A percentile compares a stretch with the other conserved stretches of the same genome.
phyloP scores from a whole-genome alignment of 1,284 basidiomycete species.

The Meira nashicola region DNA sequence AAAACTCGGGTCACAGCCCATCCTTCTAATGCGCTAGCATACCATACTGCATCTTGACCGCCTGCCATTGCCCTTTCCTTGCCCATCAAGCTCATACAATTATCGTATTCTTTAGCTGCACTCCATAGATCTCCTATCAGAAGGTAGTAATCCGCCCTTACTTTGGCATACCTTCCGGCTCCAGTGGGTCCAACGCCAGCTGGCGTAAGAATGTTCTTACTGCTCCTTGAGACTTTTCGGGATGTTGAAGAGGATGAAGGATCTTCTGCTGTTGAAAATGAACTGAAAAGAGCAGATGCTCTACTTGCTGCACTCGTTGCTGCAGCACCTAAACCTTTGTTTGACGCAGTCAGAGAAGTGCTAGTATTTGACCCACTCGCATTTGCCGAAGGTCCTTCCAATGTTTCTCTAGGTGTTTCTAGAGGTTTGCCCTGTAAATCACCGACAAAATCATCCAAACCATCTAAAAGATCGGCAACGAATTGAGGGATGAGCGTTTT shows the following conservation, averaged over 20 bases:
- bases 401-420: constrained; percentile 50
- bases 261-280: constrained; percentile 19
- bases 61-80: constrained; percentile 50
- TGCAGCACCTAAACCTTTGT: constrained; percentile 17
- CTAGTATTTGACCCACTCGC: not conserved
- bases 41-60: constrained; percentile 51
- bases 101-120: constrained; percentile 40
- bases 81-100: constrained; percentile 25
- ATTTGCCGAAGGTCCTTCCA: constrained; percentile 23
- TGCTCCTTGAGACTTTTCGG: not conserved
- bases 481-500: constrained; percentile 43
- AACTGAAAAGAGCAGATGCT: constrained; percentile 31
- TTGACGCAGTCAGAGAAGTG: constrained; percentile 10
- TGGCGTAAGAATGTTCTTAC: constrained; percentile 12
- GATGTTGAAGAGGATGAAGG: constrained; percentile 2
- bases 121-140: constrained; percentile 47
- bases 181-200: constrained; percentile 24
- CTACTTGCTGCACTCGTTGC: constrained; percentile 18
- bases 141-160: constrained; percentile 41
- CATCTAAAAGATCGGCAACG: constrained; percentile 39
- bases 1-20: constrained; percentile 45
- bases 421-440: constrained; percentile 41
- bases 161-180: constrained; percentile 37
- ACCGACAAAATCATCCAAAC: constrained; percentile 31
- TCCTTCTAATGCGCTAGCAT: constrained; percentile 48